Conservation (phyloP, 2,329 filamentous ascomycete species). For the Aspergillus chevalieri region DNA sequence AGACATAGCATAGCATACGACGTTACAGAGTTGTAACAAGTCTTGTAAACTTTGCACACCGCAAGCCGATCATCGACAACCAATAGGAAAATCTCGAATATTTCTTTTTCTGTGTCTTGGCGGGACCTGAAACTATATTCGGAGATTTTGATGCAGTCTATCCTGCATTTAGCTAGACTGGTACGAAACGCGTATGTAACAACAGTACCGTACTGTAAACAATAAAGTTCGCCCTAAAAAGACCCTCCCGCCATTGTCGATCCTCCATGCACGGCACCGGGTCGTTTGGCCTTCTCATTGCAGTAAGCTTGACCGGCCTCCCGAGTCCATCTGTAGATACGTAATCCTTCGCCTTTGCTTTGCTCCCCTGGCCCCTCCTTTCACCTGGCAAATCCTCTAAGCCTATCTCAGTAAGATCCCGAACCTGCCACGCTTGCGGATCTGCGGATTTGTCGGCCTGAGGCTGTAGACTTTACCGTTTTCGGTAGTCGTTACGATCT, state of each 20-base stretch:
- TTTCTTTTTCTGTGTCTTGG: no score
- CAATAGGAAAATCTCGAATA: no score
- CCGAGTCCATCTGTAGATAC: not conserved
- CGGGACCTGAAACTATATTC: not conserved
- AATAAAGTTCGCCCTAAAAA: not conserved
- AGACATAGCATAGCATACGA: not conserved
- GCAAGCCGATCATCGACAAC: no score
- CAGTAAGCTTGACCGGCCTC: slow-evolving; percentile 3
- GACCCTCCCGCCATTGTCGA: not conserved
- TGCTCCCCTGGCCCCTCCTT: no score
- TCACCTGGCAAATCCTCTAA: not conserved
- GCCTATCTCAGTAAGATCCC: not conserved
- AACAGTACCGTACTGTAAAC: not conserved
- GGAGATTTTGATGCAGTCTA: not conserved
- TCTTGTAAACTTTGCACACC: no score
- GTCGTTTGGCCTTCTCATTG: slow-evolving; percentile 10
- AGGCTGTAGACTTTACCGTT: not conserved
- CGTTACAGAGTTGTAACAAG: not conserved
- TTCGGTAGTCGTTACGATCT: not conserved
- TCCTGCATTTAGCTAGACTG: not conserved
- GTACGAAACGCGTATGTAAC: not conserved
- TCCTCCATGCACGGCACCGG: slow-evolving; percentile 1
- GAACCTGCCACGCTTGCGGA: not conserved
- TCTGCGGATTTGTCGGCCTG: not conserved
- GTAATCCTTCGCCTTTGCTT: not conserved